Conservation (phyloP, 257 asterid species). For the Ocimum tenuiflorum region DNA sequence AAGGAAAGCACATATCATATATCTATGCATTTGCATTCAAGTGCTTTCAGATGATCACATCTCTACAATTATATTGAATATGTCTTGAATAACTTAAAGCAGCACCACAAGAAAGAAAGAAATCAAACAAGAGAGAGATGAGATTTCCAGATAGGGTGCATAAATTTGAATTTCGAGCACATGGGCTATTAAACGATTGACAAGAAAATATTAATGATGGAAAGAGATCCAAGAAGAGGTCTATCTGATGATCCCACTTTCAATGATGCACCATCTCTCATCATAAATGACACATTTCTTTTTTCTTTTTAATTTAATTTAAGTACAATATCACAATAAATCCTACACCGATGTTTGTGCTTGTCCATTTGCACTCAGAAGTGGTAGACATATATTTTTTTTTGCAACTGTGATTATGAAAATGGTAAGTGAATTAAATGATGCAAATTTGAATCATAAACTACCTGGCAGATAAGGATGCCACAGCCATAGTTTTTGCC, state of each 20-base stretch:
- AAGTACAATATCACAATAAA: no score
- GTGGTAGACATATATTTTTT: no score
- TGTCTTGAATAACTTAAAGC: neutral
- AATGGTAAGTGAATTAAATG: neutral
- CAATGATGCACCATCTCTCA: slow-evolving; percentile 4
- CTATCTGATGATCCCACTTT: slow-evolving; percentile 9
- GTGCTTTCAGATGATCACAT: neutral
- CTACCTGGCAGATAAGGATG: neutral
- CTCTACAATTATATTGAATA: no score
- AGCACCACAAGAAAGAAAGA: neutral
- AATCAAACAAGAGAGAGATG: neutral
- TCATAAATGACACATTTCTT: neutral
- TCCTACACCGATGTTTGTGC: no score
- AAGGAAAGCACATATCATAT: neutral
- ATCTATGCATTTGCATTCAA: neutral
- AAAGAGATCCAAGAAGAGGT: slow-evolving; percentile 20
- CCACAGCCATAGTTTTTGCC: neutral
- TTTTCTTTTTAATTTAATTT: no score
- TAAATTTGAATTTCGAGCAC: slow-evolving; percentile 24
- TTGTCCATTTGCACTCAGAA: no score
- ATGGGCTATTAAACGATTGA: slow-evolving; percentile 7
- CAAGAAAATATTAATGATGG: slow-evolving; percentile 20
- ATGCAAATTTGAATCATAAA: neutral
- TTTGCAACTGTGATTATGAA: neutral
- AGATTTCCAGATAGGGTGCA: neutral